Evolutionary conservation across 495 filamentous ascomycete genomes (phyloP).

Genomic region (Talaromyces proteolyticus): DNA sequence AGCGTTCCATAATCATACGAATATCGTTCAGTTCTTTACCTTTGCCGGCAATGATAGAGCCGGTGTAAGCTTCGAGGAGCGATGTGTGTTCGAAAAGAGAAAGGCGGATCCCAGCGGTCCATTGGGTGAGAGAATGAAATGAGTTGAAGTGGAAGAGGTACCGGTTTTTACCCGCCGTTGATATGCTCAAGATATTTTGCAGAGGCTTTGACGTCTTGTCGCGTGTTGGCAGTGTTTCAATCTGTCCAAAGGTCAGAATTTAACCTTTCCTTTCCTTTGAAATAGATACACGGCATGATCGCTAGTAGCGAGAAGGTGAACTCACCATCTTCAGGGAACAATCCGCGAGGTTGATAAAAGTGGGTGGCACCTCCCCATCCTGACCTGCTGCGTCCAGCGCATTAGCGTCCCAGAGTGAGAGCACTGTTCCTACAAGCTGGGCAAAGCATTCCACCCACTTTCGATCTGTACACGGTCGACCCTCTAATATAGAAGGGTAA

Average conservation of each 20-base stretch:
- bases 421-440: conserved; percentile 87
- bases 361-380: conserved; percentile 81
- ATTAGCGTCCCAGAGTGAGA: conserved; percentile 93
- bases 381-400: conserved; percentile 84
- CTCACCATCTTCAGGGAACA: conserved; percentile 94
- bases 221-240: conserved; percentile 82
- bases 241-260: conserved; percentile 41
- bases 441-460: conserved; percentile 97
- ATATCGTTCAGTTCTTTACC: conserved; percentile 86
- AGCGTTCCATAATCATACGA: conserved; percentile 73
- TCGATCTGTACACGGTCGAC: conserved; percentile 76
- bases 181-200: conserved; percentile 92
- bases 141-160: conserved; percentile 96
- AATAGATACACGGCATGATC: no score
- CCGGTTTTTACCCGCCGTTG: conserved; percentile 89
- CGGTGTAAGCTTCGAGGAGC: conserved; percentile 94
- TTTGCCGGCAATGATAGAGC: conserved; percentile 91
- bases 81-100: conserved; percentile 93
- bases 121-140: conserved; percentile 85
- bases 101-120: conserved; percentile 91
- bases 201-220: conserved; percentile 67
- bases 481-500: conserved; percentile 48
- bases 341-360: conserved; percentile 95
- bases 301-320: no score
- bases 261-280: background rate